These are phyloP conservation scores for Coprinopsis sp. DNA, from an alignment of 768 basidiomycete species.

Conservation along the genomic window DNA sequence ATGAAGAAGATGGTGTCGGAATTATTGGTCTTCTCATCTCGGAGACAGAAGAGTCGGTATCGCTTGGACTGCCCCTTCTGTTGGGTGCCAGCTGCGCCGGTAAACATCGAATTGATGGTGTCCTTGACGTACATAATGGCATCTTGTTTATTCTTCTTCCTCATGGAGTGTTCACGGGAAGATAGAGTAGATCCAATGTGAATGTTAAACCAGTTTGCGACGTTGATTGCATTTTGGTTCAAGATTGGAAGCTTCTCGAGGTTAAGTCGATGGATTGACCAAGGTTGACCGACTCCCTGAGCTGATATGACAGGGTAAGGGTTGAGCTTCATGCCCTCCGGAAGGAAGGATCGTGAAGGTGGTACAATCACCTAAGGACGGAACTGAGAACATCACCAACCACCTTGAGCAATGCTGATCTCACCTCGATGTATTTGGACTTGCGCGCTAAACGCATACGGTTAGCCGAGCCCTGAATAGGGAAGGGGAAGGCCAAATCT, in stretches of 20 bases:
- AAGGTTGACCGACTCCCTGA: slow-evolving; percentile 11
- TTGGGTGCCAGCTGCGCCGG: neutral
- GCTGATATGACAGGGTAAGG: slow-evolving; percentile 13
- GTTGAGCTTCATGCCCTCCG: slow-evolving; percentile 12
- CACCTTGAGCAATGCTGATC: neutral
- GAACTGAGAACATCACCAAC: slow-evolving; percentile 9
- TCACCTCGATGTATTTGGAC: slow-evolving; percentile 46
- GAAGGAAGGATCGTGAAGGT: slow-evolving; percentile 6
- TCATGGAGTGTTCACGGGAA: slow-evolving; percentile 17
- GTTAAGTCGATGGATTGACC: slow-evolving; percentile 38
- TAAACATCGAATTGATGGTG: slow-evolving; percentile 17
- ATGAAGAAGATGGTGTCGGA: slow-evolving; percentile 42
- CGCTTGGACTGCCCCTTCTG: neutral
- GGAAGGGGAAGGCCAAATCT: slow-evolving; percentile 12
- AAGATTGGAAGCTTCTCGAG: slow-evolving; percentile 31
- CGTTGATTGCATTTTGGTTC: slow-evolving; percentile 12
- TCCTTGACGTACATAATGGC: slow-evolving; percentile 26
- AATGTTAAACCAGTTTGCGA: slow-evolving; percentile 26
- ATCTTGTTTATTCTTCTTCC: slow-evolving; percentile 18
- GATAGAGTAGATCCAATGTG: slow-evolving; percentile 27
- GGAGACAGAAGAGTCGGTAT: slow-evolving; percentile 4
- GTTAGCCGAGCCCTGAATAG: slow-evolving; percentile 5
- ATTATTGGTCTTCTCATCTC: slow-evolving; percentile 3
- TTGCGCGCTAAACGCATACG: slow-evolving; percentile 46
- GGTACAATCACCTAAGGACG: slow-evolving; percentile 24